phyloP scores from a whole-genome alignment of 2,329 filamentous ascomycete species.

The Paracorniculantispora psalliotae region DNA sequence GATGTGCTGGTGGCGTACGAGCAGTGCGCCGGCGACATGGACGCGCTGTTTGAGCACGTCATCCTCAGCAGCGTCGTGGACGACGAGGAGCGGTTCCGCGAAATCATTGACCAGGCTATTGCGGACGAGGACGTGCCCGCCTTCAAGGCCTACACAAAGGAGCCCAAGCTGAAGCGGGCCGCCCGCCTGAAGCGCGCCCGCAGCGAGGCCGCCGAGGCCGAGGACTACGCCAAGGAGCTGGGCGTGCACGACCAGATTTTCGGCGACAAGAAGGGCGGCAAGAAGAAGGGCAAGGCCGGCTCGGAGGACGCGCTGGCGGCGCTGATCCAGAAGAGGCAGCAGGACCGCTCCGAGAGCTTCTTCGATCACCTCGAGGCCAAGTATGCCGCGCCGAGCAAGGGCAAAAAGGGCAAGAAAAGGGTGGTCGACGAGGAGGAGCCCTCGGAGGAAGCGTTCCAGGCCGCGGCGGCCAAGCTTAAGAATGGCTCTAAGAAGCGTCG shows the following conservation, averaged over 20 bases:
- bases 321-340: constrained; percentile 68
- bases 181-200: constrained; percentile 56
- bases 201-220: constrained; percentile 67
- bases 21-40: constrained; percentile 68
- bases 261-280: constrained; percentile 46
- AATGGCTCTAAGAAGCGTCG: constrained; percentile 26
- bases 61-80: constrained; percentile 81
- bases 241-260: constrained; percentile 69
- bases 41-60: constrained; percentile 70
- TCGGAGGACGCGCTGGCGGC: constrained; percentile 60
- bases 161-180: constrained; percentile 61
- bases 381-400: constrained; percentile 48
- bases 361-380: constrained; percentile 73
- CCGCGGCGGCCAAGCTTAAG: constrained; percentile 46
- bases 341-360: constrained; percentile 56
- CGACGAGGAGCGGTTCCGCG: constrained; percentile 80
- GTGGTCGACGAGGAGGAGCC: constrained; percentile 59
- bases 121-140: constrained; percentile 58
- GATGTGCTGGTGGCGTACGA: constrained; percentile 76
- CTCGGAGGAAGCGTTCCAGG: constrained; percentile 57
- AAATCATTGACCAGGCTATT: constrained; percentile 79
- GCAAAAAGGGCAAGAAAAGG: constrained; percentile 38
- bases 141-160: constrained; percentile 66
- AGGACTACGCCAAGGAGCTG: constrained; percentile 68
- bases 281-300: constrained; percentile 29